phyloP scores from a whole-genome alignment of 805 yeast species.

The Yarrowia phangngaensis region DNA sequence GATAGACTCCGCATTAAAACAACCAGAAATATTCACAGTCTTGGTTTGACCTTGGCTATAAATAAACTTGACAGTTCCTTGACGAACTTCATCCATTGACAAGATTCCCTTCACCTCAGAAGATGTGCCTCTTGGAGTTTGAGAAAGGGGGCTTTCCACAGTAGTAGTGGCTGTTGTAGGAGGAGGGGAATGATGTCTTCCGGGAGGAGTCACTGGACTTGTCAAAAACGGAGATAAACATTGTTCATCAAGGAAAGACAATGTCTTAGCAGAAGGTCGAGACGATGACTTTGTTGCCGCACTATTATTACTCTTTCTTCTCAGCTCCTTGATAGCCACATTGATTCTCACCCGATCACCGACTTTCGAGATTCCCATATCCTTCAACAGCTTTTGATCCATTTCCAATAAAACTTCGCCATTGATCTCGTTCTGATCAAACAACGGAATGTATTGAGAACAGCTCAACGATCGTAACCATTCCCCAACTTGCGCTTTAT shows the following conservation, averaged over 20 bases:
- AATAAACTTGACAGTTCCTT: conserved; percentile 58
- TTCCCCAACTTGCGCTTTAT: conserved; percentile 34
- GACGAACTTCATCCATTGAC: conserved; percentile 40
- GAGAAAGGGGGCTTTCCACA: neutral
- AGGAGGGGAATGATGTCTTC: neutral
- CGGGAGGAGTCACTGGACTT: conserved; percentile 2
- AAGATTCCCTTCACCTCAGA: conserved; percentile 35
- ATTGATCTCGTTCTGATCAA: conserved; percentile 51
- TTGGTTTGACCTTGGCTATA: conserved; percentile 69
- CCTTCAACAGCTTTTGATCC: conserved; percentile 62
- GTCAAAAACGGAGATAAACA: conserved; percentile 31
- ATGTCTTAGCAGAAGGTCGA: conserved; percentile 25
- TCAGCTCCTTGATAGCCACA: conserved; percentile 51
- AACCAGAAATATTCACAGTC: conserved; percentile 67
- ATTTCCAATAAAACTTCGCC: conserved; percentile 55
- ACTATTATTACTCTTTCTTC: conserved; percentile 32
- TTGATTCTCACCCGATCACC: conserved; percentile 79
- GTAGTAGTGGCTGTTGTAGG: no score
- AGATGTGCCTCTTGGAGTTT: neutral
- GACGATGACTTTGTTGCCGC: conserved; percentile 11
- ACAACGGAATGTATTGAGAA: conserved; percentile 25
- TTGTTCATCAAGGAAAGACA: conserved; percentile 29
- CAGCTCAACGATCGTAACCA: conserved; percentile 30
- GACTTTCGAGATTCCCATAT: conserved; percentile 67
- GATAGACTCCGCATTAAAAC: conserved; percentile 75